A percentile compares a stretch with the other conserved stretches of the same genome.
Conservation (phyloP, 2,329 filamentous ascomycete species). For the Ceratocystis smalleyi region DNA sequence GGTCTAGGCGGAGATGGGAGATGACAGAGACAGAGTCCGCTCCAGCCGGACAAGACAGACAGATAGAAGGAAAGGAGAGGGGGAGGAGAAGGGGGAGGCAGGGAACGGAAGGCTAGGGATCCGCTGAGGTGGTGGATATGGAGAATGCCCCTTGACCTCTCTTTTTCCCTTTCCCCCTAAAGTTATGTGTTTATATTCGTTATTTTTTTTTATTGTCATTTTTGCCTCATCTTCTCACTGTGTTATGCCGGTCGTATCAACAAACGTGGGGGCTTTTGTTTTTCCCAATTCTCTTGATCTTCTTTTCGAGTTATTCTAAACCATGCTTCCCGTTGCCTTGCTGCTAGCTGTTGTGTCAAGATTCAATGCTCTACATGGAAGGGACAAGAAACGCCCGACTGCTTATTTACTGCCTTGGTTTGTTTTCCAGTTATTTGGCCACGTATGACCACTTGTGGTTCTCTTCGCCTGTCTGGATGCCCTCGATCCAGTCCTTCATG, state of each 20-base stretch:
- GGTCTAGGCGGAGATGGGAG: background rate
- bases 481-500: constrained; percentile 96
- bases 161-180: background rate
- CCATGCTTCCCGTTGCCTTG: too few relatives aligned
- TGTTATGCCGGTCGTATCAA: too few relatives aligned
- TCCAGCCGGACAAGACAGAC: constrained; percentile 14
- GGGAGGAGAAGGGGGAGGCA: background rate
- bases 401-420: too few relatives aligned
- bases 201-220: too few relatives aligned
- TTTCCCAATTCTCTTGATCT: too few relatives aligned
- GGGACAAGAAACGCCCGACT: too few relatives aligned
- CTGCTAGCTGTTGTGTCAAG: too few relatives aligned
- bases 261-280: too few relatives aligned
- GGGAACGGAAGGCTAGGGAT: background rate
- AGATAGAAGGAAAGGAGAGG: background rate
- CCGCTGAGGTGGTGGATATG: background rate
- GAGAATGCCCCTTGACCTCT: background rate
- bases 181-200: too few relatives aligned
- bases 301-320: too few relatives aligned
- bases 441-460: constrained; percentile 77
- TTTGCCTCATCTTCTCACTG: too few relatives aligned
- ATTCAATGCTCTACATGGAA: too few relatives aligned
- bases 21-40: constrained; percentile 16
- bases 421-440: constrained; percentile 21
- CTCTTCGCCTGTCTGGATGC: constrained; percentile 86